Base-by-base conservation (phyloP, 176 grass and related monocot genomes). In the Chloris gayana region DNA sequence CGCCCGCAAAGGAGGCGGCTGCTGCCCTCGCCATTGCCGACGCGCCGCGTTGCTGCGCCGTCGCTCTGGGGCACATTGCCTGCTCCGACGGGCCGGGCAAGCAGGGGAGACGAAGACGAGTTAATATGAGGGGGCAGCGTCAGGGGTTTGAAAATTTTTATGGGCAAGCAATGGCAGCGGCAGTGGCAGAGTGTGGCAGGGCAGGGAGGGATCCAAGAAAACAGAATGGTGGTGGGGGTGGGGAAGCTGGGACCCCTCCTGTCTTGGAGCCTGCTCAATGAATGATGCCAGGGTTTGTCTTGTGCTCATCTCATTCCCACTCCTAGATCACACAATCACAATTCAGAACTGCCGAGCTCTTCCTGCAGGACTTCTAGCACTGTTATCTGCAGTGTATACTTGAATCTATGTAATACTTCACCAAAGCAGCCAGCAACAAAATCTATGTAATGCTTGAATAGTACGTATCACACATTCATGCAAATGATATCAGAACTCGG, bases 191-290 rank as follows among this genome's bases (percentile, higher is more conserved):
- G 56, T 26, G 75, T 66, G 85, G 73, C 78, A 82, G 74, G 13
- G 67, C 63, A 74, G 73, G 64, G 82, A 66, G 81, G 86, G 64
- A 89, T 89, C 88, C 88, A 86, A 89, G 88, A 86, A 89, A 89
- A 82, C 72, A 85, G 78, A 89, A 85, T 60, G 66, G 65, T 71
- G 63, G 38, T 37, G 82, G 77, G 76, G 70, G 54, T 26, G 60
- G 38, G 38, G 47, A 50, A 66, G 78, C 47, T 45, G 68, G 71
- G 83, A 17, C 14, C 64, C 76, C 73, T 24, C 77, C 35, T 82
- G 83, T 77, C 72, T 85, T 82, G 65, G 71, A 73, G 83, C 47
- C 61, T 34, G 62, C 61, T 79, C 21, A 32, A 69, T 54, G 62
- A 84, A 84, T 84, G 81, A 89, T 82, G 81, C 67, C 72, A 78